These are phyloP conservation scores for Auricularia cornea DNA, from an alignment of 768 basidiomycete genomes.

Conservation along the genomic window DNA sequence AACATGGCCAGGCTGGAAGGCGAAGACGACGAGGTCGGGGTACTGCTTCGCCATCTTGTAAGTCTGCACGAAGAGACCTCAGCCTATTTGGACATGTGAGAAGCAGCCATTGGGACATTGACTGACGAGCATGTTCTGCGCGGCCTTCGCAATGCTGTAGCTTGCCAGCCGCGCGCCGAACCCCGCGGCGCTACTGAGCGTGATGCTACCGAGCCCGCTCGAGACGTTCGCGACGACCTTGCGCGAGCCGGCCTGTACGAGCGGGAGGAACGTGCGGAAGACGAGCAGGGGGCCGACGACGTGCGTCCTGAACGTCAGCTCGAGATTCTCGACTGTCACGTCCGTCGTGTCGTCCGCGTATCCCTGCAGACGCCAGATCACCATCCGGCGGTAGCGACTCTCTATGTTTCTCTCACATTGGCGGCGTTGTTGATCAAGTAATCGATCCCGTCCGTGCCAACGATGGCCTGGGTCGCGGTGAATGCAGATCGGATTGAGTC, in stretches of 20 bases:
- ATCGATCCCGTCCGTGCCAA: constrained; percentile 26
- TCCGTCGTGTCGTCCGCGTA: not conserved
- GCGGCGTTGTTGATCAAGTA: constrained; percentile 35
- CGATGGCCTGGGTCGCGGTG: constrained; percentile 15
- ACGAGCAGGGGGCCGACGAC: constrained; percentile 29
- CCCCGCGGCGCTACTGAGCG: too few relatives aligned
- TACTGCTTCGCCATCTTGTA: constrained; percentile 29
- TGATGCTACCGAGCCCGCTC: constrained; percentile 27
- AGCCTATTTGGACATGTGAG: too few relatives aligned
- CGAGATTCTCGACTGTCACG: constrained; percentile 16
- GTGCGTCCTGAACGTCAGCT: constrained; percentile 21
- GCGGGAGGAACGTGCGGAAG: constrained; percentile 24
- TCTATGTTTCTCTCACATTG: constrained; percentile 13
- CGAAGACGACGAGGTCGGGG: constrained; percentile 24
- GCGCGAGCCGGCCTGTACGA: constrained; percentile 23
- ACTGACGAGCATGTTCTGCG: constrained; percentile 34
- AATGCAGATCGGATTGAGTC: constrained; percentile 20
- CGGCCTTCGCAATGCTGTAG: constrained; percentile 33
- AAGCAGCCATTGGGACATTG: too few relatives aligned
- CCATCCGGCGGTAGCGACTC: too few relatives aligned
- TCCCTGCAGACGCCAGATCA: not conserved
- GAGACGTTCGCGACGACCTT: constrained; percentile 29
- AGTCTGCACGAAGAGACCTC: constrained; percentile 16
- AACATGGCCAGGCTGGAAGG: constrained; percentile 32
- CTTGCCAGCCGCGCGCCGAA: constrained; percentile 19